Evolutionary conservation across 768 basidiomycete genomes (phyloP).

Genomic region (Russula sp.): DNA sequence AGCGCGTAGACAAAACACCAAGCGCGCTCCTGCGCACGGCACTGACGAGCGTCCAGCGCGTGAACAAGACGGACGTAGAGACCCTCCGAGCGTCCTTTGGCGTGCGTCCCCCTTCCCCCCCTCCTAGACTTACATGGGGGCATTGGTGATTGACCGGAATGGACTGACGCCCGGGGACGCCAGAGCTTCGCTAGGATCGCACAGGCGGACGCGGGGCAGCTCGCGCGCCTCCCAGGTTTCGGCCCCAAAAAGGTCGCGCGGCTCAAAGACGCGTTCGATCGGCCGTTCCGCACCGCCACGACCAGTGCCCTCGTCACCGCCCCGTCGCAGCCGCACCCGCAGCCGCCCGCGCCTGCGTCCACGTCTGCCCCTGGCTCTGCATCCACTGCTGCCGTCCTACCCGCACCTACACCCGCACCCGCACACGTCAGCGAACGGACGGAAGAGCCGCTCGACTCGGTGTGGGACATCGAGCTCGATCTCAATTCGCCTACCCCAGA

Average conservation of each 20-base stretch:
- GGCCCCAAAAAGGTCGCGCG: conserved; percentile 92
- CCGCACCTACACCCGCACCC: neutral
- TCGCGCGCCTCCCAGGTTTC: conserved; percentile 85
- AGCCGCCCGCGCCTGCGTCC: neutral
- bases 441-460: conserved; percentile 31
- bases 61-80: conserved; percentile 97
- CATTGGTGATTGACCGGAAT: conserved; percentile 2
- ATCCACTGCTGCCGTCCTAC: neutral
- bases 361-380: neutral
- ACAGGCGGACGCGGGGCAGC: conserved; percentile 60
- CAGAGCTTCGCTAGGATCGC: conserved; percentile 87
- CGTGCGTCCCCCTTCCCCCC: conserved; percentile 41
- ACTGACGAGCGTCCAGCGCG: conserved; percentile 83
- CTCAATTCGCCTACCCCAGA: conserved; percentile 29
- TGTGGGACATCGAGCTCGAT: conserved; percentile 72
- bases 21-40: conserved; percentile 71
- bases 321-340: conserved; percentile 9
- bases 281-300: conserved; percentile 71
- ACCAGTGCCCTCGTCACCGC: conserved; percentile 36
- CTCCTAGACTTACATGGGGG: no score
- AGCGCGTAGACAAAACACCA: conserved; percentile 88
- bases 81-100: conserved; percentile 90
- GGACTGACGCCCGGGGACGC: neutral
- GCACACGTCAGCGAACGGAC: neutral
- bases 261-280: conserved; percentile 85